A percentile compares a stretch with the other conserved stretches of the same genome.
phyloP scores from a whole-genome alignment of 2,329 filamentous ascomycete species.

The Aspergillus quadrilineatus region DNA sequence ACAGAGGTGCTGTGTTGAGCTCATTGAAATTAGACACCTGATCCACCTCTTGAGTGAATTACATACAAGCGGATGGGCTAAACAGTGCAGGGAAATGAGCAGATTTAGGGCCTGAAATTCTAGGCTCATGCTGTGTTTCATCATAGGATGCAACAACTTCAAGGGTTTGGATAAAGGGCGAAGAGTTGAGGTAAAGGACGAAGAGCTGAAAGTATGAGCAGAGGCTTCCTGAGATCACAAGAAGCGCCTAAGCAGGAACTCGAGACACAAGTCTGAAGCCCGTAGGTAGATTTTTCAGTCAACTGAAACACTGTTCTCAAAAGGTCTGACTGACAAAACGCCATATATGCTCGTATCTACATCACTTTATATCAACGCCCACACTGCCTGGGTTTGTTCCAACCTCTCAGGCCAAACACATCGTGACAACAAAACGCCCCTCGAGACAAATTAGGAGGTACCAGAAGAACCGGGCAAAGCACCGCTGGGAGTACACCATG shows the following conservation, averaged over 20 bases:
- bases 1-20: neutral
- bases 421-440: slow-evolving; percentile 26
- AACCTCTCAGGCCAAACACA: slow-evolving; percentile 26
- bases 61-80: neutral
- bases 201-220: neutral
- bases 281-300: slow-evolving; percentile 21
- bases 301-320: slow-evolving; percentile 19
- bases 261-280: slow-evolving; percentile 18
- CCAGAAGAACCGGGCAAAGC: slow-evolving; percentile 13
- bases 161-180: too few species aligned
- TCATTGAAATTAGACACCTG: neutral
- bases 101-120: neutral
- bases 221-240: neutral
- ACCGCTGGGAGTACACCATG: slow-evolving; percentile 22
- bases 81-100: neutral
- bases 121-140: too few species aligned
- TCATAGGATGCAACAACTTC: too few species aligned
- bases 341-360: slow-evolving; percentile 45
- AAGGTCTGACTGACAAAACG: slow-evolving; percentile 29
- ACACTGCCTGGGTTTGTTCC: slow-evolving; percentile 19
- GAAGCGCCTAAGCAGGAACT: neutral
- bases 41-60: neutral
- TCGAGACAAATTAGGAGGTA: slow-evolving; percentile 21
- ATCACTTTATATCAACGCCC: slow-evolving; percentile 35
- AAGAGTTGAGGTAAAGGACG: too few species aligned